Evolutionary conservation across 371 early-diverging fungal genomes (phyloP).

Genomic region (Mortierella sp.): DNA sequence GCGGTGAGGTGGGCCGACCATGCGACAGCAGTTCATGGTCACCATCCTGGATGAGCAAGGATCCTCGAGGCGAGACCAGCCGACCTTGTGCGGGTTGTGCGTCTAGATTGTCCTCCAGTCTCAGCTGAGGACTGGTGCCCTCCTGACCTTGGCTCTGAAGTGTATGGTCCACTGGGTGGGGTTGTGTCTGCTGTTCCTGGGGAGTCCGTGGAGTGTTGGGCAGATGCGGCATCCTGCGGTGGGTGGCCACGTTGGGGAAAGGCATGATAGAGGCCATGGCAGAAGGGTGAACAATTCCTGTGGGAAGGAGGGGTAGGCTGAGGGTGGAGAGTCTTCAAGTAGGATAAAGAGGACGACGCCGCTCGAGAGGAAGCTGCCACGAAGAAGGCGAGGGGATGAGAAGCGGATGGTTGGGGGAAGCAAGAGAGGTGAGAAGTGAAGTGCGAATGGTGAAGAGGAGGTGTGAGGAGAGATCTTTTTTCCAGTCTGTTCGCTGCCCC

Average conservation of each 20-base stretch:
- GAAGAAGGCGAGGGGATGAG: neutral
- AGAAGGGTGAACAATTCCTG: too few species aligned
- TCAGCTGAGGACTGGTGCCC: slow-evolving; percentile 4
- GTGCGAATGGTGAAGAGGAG: neutral
- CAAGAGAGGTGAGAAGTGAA: neutral
- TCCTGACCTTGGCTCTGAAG: slow-evolving; percentile 20
- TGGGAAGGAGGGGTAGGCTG: too few species aligned
- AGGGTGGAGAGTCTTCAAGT: too few species aligned
- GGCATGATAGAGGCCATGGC: slow-evolving; percentile 51
- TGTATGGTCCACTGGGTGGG: slow-evolving; percentile 2
- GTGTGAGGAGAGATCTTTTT: neutral
- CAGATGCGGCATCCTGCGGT: slow-evolving; percentile 47
- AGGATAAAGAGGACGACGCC: too few species aligned
- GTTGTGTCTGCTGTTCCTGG: slow-evolving; percentile 12
- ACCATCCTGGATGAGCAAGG: slow-evolving; percentile 13
- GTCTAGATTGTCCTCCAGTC: slow-evolving; percentile 15
- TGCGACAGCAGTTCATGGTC: neutral
- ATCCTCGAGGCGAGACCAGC: neutral
- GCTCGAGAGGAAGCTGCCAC: too few species aligned
- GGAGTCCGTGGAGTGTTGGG: slow-evolving; percentile 13
- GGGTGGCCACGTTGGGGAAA: slow-evolving; percentile 47
- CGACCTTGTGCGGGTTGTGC: neutral
- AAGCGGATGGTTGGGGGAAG: neutral
- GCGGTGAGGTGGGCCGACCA: slow-evolving; percentile 12
- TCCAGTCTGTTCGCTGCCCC: neutral